Base-by-base conservation (phyloP, 495 filamentous ascomycete species). In the Neurospora discreta region DNA sequence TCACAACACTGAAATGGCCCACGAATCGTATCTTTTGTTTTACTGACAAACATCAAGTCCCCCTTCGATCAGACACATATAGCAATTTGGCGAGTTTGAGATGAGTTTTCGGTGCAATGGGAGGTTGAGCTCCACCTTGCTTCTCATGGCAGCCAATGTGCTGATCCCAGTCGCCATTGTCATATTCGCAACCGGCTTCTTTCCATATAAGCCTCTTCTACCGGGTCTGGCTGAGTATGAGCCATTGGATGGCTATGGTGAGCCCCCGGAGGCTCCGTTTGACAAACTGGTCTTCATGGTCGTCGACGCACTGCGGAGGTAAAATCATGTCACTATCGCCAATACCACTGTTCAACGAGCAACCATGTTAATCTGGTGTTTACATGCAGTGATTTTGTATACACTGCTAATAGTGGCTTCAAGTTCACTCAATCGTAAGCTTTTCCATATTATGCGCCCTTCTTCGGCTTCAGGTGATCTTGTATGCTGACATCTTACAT, bases 251-350 rank as follows among this genome's bases (percentile, higher is more conserved):
- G 81, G 81, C 10, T 81, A 86, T 77, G 84, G 80, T 16, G 78
- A 84, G 4, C 84, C 82, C 52, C 86, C 86, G 39, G 82, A 86
- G 58, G 86, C 90, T 30, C 85, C 89, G 3, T 99, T 99, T 80
- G 89, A 98, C 75, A 94, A 90, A 75, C 84, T 98, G 69, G 85
- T 99, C 68, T 97, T 99, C 80, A 98, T 99, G 95, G 95, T 99
- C 10, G 88, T 99, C 10, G 95, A 99, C 87, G 94, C 95, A 41
- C 82, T 98, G 75, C 85, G 94, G 78, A 97, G 93, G 93, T 97
- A 85, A 68, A 60, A 8, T 9, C 13, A 33, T 33, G 30, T 36
- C 52, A 41, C 76, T 73, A 40, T 33, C 67, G 65, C 46, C 60
- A 23, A 33, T 69, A 71, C 71, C 58, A 39, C 52, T 33, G 39